These are phyloP conservation scores for Coffea humblotiana DNA, from an alignment of 305 asterid species.

Conservation along the genomic window DNA sequence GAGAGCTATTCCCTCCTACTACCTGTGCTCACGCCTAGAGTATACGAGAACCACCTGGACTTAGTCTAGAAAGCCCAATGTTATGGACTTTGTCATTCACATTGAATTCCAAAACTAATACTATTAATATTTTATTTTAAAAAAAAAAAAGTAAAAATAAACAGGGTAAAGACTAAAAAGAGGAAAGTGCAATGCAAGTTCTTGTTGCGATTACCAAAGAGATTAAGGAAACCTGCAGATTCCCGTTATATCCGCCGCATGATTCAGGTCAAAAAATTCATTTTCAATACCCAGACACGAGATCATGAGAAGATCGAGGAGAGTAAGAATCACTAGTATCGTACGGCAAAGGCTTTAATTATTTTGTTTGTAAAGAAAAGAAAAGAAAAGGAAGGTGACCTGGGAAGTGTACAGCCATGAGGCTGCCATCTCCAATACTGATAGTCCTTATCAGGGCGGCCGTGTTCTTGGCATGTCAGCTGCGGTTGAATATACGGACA, in stretches of 20 bases:
- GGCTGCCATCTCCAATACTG: slow-evolving; percentile 95
- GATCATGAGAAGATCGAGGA: not conserved
- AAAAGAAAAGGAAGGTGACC: slow-evolving; percentile 29
- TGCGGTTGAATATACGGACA: slow-evolving; percentile 83
- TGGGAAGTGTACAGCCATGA: slow-evolving; percentile 64
- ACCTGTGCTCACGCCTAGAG: too few species aligned
- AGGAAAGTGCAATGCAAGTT: not conserved
- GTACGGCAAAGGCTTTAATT: too few species aligned
- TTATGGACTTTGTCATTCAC: too few species aligned
- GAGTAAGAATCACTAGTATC: too few species aligned
- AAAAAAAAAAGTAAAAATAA: not conserved
- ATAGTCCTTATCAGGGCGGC: slow-evolving; percentile 72
- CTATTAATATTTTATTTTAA: too few species aligned
- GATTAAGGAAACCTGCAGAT: not conserved
- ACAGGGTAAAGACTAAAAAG: too few species aligned
- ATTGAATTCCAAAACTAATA: too few species aligned
- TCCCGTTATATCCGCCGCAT: too few species aligned
- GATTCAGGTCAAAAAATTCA: not conserved
- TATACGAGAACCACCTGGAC: too few species aligned
- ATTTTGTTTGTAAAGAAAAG: not conserved
- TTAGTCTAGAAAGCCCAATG: too few species aligned
- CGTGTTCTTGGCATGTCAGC: slow-evolving; percentile 75
- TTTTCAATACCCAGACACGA: not conserved
- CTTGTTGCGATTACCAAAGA: not conserved
- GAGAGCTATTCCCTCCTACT: too few species aligned